phyloP scores from a whole-genome alignment of 2,329 filamentous ascomycete genomes.

The Aureobasidium sp. region DNA sequence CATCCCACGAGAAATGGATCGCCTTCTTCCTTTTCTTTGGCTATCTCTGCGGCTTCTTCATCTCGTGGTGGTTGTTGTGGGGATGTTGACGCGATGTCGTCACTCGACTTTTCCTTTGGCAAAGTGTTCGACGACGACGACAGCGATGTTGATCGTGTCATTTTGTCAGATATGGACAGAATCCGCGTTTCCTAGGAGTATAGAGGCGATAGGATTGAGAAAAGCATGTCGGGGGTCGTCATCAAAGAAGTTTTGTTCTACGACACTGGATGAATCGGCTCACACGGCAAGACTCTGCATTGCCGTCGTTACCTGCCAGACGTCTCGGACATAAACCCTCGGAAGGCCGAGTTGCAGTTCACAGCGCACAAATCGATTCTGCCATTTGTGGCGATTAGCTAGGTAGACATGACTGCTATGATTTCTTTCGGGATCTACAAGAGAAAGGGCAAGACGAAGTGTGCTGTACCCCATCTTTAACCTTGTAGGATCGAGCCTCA shows the following conservation, averaged over 20 bases:
- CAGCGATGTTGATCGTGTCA: background rate
- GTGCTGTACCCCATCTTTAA: background rate
- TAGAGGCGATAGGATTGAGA: background rate
- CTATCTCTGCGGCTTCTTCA: background rate
- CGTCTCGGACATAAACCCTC: background rate
- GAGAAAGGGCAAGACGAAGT: background rate
- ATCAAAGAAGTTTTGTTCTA: background rate
- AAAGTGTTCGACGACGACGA: background rate
- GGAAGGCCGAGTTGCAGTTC: background rate
- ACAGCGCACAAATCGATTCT: background rate
- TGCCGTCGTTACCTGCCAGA: background rate
- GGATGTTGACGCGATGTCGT: background rate
- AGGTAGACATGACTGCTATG: too few species aligned
- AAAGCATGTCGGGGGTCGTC: background rate
- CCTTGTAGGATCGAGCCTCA: background rate
- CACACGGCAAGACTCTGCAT: slow-evolving; percentile 10
- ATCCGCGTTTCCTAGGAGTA: background rate
- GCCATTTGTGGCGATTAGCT: background rate
- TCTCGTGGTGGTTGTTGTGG: background rate
- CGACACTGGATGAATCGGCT: background rate
- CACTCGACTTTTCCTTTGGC: background rate
- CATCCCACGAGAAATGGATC: slow-evolving; percentile 35
- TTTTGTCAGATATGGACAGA: background rate
- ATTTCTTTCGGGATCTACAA: background rate
- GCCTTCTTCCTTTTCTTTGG: background rate